Evolutionary conservation across 192 early-diverging fungal genomes (phyloP), one percentile per base, ranked within the genome.

Genomic region (Gaertneriomyces semiglobifer): DNA sequence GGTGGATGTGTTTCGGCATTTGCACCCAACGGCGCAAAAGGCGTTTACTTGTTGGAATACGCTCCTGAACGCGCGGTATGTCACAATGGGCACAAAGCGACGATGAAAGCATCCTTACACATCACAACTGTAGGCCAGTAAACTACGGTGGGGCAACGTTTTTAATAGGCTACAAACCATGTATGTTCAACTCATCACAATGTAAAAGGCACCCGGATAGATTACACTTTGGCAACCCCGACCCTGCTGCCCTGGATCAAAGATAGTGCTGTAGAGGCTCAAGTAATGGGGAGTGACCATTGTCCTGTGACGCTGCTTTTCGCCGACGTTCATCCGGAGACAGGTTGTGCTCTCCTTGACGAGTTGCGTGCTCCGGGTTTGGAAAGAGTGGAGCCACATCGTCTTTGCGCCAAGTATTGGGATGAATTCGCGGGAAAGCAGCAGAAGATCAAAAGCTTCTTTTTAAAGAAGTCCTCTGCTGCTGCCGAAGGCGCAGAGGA

Each of bases 261-360:
- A n/a, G 77, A 65, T 19, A 79, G 86, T 20, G 70, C 86, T 50
- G 76, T 90, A 4, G 70, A 84, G 41, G 77, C 84, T 6, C 60
- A 83, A 2, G 68, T 92, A 10, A 69, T 84, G 54, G 92, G 92
- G 7, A 88, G 86, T 12, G 92, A 93, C 72, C 92, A 93, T 68
- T 93, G 92, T 63, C 91, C 89, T 2, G 88, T 92, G 1, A 66
- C 77, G 6, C 71, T 64, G 19, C 10, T 40, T 1, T 38, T 78
- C 6, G 41, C 50, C 18, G 71, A 58, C 39, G 39, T 9, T 18
- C 59, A 79, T 50, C 74, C 68, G 14, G 60, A 47, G 18, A 71
- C 70, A 7, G 69, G 69, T 7, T 33, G 1, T 2, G 25, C 25
- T 33, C 25, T 33, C 25, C 1, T 33, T 33, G 53, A 43, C 33